Evolutionary conservation across 768 basidiomycete genomes (phyloP).

Genomic region (Boletus rubropictus): DNA sequence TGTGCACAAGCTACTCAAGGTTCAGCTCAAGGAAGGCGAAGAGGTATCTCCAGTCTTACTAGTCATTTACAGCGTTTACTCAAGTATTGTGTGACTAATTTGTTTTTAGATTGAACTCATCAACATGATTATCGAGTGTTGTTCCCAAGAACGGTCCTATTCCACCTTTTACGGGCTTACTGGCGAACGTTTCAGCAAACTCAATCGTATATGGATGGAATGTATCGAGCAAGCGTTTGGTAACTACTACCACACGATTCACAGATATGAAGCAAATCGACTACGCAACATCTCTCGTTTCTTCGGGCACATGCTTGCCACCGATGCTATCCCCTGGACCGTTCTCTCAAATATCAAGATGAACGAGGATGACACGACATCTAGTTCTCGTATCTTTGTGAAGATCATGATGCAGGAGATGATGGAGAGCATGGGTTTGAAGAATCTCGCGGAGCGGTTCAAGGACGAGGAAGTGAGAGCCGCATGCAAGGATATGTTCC

Average conservation of each 20-base stretch:
- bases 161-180: constrained; percentile 95
- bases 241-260: constrained; percentile 92
- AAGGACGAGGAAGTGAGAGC: constrained; percentile 76
- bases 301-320: constrained; percentile 87
- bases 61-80: not conserved
- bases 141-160: constrained; percentile 98
- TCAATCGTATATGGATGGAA: constrained; percentile 93
- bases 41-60: constrained; percentile 54
- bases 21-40: constrained; percentile 86
- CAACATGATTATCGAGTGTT: constrained; percentile 99
- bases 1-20: constrained; percentile 93
- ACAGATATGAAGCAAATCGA: constrained; percentile 98
- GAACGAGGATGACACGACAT: constrained; percentile 97
- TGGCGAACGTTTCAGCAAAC: constrained; percentile 93
- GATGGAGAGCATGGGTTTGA: constrained; percentile 90
- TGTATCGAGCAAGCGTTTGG: constrained; percentile 80
- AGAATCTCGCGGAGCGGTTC: constrained; percentile 81
- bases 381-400: constrained; percentile 91
- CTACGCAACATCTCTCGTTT: constrained; percentile 95
- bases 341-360: constrained; percentile 80
- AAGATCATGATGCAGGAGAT: constrained; percentile 96
- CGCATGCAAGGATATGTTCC: constrained; percentile 84
- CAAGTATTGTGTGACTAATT: not conserved
- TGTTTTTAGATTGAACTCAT: constrained; percentile 77
- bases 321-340: constrained; percentile 87